Evolutionary conservation across 2,329 filamentous ascomycete species (phyloP), one percentile per base, ranked within the genome.

Genomic region (Parafenestella ontariensis): DNA sequence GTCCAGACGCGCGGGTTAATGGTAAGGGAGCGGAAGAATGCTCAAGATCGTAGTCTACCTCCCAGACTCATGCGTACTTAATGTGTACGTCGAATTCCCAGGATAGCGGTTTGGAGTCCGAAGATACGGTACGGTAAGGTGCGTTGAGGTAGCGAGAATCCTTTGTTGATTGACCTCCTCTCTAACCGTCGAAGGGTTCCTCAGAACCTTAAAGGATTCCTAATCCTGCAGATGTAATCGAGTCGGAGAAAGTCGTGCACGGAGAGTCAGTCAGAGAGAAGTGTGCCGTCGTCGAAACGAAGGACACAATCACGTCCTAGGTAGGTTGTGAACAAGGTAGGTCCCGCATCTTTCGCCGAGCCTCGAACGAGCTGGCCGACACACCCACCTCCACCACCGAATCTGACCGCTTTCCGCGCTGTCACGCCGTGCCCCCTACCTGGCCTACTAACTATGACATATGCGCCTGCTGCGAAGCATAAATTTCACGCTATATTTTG

Each of bases 291-390:
- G n/a, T n/a, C n/a, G n/a, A n/a, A n/a, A n/a, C n/a, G n/a, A n/a
- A n/a, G n/a, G n/a, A n/a, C n/a, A n/a, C n/a, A n/a, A n/a, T n/a
- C n/a, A n/a, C n/a, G n/a, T n/a, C n/a, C n/a, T n/a, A n/a, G n/a
- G n/a, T n/a, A n/a, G n/a, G n/a, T n/a, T 20, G 34, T 34, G 31
- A 34, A 34, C 31, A 34, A 34, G 31, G 45, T n/a, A n/a, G n/a
- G n/a, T n/a, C n/a, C 46, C 46, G 36, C 36, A 42, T 42, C n/a
- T 11, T 48, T 24, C 33, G 45, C 34, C 45, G 45, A 39, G 20
- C 21, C 36, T 40, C n/a, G 23, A 28, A 40, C 46, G n/a, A 48
- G 41, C 41, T 40, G n/a, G 46, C 46, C 34, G 24, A 21, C n/a
- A n/a, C n/a, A n/a, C n/a, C n/a, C n/a, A n/a, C n/a, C n/a, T n/a